Conservation (phyloP, 2,329 filamentous ascomycete genomes). For the Cytospora paraplurivora region DNA sequence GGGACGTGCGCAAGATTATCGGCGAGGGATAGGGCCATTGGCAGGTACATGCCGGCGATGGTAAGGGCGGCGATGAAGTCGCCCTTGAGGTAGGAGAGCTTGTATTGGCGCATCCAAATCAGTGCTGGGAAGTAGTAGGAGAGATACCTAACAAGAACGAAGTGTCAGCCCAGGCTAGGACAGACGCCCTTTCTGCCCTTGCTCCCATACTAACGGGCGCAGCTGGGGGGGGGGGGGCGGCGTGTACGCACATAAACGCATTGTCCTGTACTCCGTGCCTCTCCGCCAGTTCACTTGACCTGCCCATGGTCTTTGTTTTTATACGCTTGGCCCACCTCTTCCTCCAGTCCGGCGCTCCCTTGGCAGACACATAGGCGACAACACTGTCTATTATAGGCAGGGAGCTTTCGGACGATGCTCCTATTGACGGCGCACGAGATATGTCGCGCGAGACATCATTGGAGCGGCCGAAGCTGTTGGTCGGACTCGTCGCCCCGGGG, state of each 20-base stretch:
- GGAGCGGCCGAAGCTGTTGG: conserved; percentile 38
- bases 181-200: not conserved
- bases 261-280: conserved; percentile 74
- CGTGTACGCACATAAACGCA: conserved; percentile 65
- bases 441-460: conserved; percentile 37
- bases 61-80: conserved; percentile 88
- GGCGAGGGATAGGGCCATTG: conserved; percentile 92
- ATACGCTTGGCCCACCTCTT: conserved; percentile 54
- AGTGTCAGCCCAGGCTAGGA: conserved; percentile 24
- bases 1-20: conserved; percentile 91
- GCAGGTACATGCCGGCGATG: conserved; percentile 98
- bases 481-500: conserved; percentile 59
- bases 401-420: conserved; percentile 33
- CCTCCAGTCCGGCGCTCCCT: conserved; percentile 47
- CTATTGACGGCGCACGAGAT: conserved; percentile 39
- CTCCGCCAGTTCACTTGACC: conserved; percentile 71
- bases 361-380: conserved; percentile 42
- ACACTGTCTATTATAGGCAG: conserved; percentile 44
- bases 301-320: conserved; percentile 68
- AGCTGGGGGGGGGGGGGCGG: not conserved
- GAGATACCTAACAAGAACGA: conserved; percentile 65
- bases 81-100: conserved; percentile 76
- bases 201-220: conserved; percentile 5
- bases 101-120: conserved; percentile 89
- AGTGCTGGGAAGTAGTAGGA: conserved; percentile 91